Percentiles rank a stretch among this genome's conserved stretches.
Evolutionary conservation across 768 basidiomycete species (phyloP).

Genomic region (Scleroderma bovista): DNA sequence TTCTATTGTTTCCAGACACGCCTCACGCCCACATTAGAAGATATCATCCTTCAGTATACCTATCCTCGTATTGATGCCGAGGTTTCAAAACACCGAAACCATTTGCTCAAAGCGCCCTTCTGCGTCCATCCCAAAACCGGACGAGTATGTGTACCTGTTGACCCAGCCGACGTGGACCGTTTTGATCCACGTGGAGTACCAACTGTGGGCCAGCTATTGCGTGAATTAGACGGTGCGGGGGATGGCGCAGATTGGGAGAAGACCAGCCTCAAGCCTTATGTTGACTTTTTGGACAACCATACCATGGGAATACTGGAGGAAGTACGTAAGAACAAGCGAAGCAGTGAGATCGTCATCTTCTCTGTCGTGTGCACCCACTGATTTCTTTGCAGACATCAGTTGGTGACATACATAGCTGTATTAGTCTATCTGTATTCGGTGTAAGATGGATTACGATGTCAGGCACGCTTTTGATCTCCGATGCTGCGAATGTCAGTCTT

Average conservation of each 20-base stretch:
- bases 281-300: constrained; percentile 85
- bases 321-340: constrained; percentile 19
- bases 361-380: constrained; percentile 4
- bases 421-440: too few relatives aligned
- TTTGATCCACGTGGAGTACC: constrained; percentile 88
- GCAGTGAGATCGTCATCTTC: constrained; percentile 2
- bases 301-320: constrained; percentile 28
- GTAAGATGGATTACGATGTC: neutral
- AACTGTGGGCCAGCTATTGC: constrained; percentile 77
- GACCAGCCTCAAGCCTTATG: constrained; percentile 84
- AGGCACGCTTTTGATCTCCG: neutral
- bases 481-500: neutral
- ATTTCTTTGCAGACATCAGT: constrained; percentile 12
- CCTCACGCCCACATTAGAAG: constrained; percentile 58
- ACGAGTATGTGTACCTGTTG: constrained; percentile 89
- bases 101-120: constrained; percentile 96
- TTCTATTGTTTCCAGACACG: constrained; percentile 15
- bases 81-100: constrained; percentile 96
- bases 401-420: too few relatives aligned
- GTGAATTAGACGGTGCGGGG: constrained; percentile 59
- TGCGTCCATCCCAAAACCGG: constrained; percentile 97
- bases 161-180: constrained; percentile 63
- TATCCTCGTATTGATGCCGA: constrained; percentile 97
- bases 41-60: constrained; percentile 88
- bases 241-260: constrained; percentile 76